These are phyloP conservation scores for Ophiostoma tasmaniense DNA, from an alignment of 2,329 filamentous ascomycete species.

Conservation along the genomic window DNA sequence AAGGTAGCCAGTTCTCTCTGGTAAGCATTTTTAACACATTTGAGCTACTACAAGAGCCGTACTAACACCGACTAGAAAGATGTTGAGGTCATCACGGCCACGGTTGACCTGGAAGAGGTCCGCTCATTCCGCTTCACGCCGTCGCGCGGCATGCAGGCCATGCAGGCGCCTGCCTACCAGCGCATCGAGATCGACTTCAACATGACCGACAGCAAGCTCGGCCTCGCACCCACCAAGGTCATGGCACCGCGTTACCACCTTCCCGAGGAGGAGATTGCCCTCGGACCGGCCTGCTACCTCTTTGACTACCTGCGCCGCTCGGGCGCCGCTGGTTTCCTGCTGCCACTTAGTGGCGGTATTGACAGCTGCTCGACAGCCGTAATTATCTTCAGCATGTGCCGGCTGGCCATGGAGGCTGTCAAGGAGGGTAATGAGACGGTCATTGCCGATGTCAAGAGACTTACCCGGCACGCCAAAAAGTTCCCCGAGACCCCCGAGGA, in stretches of 20 bases:
- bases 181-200: constrained; percentile 33
- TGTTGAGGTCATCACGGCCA: constrained; percentile 58
- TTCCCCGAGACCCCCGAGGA: constrained; percentile 51
- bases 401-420: constrained; percentile 46
- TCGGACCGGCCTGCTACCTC: constrained; percentile 56
- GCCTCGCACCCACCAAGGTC: constrained; percentile 27
- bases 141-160: constrained; percentile 51
- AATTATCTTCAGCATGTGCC: constrained; percentile 43
- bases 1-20: constrained; percentile 51
- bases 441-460: constrained; percentile 32
- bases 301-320: constrained; percentile 49
- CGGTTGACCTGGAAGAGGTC: constrained; percentile 64
- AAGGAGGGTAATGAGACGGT: constrained; percentile 33
- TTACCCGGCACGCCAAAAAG: constrained; percentile 27
- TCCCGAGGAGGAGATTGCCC: constrained; percentile 59
- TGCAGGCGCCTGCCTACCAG: constrained; percentile 37
- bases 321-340: constrained; percentile 41
- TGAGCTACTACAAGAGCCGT: constrained; percentile 26
- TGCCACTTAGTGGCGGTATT: constrained; percentile 51
- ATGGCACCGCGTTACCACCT: constrained; percentile 44
- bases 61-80: constrained; percentile 39
- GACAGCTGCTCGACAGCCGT: constrained; percentile 44
- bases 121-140: constrained; percentile 49
- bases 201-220: constrained; percentile 26
- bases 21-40: background rate